Percentiles rank a stretch among this genome's conserved stretches.
Conservation (phyloP, 441 rosid genomes). For the Populus hybrid region DNA sequence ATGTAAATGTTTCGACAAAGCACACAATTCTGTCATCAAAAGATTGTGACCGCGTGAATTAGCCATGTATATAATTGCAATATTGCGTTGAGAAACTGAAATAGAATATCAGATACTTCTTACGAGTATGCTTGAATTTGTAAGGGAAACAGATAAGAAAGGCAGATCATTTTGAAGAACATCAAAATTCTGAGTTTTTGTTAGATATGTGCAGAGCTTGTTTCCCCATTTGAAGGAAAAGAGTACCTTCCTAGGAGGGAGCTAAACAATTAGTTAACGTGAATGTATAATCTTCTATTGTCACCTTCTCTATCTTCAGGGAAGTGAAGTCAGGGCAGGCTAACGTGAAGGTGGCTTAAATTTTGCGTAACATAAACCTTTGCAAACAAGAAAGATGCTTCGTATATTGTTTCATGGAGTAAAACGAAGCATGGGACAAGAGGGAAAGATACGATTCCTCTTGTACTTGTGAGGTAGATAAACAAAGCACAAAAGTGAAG, state of each 20-base stretch:
- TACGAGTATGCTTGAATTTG: background rate
- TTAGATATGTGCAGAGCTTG: background rate
- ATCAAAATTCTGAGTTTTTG: background rate
- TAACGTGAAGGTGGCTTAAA: too few relatives aligned
- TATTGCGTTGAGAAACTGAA: background rate
- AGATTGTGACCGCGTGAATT: constrained; percentile 5
- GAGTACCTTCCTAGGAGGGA: background rate
- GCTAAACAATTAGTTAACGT: too few relatives aligned
- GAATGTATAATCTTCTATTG: background rate
- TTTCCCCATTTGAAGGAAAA: background rate
- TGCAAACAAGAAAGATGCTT: constrained; percentile 35
- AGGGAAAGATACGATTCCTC: constrained; percentile 17
- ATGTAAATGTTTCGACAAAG: constrained; percentile 10
- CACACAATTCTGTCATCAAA: background rate
- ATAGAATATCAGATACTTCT: background rate
- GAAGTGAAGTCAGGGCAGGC: background rate
- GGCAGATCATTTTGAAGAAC: background rate
- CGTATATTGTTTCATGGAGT: constrained; percentile 12
- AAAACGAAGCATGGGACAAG: constrained; percentile 7
- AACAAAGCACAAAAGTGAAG: constrained; percentile 19
- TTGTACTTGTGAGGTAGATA: background rate
- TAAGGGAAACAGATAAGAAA: background rate
- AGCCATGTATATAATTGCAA: constrained; percentile 9
- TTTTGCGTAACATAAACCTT: constrained; percentile 16
- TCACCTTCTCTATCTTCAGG: background rate